phyloP scores from a whole-genome alignment of 2,329 filamentous ascomycete genomes.

The Xylogone sp. region DNA sequence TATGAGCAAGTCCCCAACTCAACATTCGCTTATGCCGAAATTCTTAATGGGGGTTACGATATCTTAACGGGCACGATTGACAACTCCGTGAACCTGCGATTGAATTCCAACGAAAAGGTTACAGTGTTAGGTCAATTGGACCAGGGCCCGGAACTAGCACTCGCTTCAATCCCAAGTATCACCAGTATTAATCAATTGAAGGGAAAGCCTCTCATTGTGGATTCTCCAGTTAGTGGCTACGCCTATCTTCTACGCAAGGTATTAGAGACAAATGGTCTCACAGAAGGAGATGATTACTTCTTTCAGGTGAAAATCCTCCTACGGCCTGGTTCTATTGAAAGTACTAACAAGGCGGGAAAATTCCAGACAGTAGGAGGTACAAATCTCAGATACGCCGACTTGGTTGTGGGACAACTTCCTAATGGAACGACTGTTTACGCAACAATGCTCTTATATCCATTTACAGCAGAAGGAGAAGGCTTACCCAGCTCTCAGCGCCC shows the following conservation, averaged over 20 bases:
- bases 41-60: conserved; percentile 24
- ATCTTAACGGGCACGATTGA: conserved; percentile 27
- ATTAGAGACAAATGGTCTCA: conserved; percentile 16
- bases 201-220: conserved; percentile 27
- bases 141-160: conserved; percentile 26
- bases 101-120: conserved; percentile 23
- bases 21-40: conserved; percentile 17
- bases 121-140: conserved; percentile 29
- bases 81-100: conserved; percentile 26
- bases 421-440: conserved; percentile 26
- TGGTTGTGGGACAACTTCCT: conserved; percentile 20
- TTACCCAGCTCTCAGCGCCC: conserved; percentile 13
- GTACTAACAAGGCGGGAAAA: background rate
- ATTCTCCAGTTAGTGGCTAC: conserved; percentile 26
- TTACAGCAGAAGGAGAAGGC: conserved; percentile 18
- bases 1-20: conserved; percentile 27
- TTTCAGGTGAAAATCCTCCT: conserved; percentile 9
- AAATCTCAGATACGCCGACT: conserved; percentile 21
- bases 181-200: conserved; percentile 20
- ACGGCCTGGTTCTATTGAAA: background rate
- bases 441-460: conserved; percentile 28
- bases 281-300: conserved; percentile 16
- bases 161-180: conserved; percentile 24
- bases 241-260: conserved; percentile 19
- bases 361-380: conserved; percentile 24